Conservation (phyloP, 495 filamentous ascomycete species). For the Aspergillus bridgeri region DNA sequence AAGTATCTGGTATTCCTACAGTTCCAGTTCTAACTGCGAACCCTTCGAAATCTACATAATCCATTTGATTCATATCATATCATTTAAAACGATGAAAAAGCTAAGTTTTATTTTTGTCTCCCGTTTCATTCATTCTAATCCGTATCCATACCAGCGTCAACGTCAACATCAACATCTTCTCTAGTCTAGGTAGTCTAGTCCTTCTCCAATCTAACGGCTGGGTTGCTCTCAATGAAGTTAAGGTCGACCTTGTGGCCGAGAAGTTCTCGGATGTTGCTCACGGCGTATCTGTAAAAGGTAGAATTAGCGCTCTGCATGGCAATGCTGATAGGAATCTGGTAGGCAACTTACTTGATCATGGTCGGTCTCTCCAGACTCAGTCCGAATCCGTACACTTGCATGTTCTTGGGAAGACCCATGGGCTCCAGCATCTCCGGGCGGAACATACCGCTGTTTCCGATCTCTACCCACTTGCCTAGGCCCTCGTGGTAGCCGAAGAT, state of each 20-base stretch:
- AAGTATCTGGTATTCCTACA: too few relatives aligned
- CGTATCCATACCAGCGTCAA: slow-evolving; percentile 1
- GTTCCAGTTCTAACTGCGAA: too few relatives aligned
- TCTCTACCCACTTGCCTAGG: slow-evolving; percentile 88
- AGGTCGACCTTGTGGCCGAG: slow-evolving; percentile 83
- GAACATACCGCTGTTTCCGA: slow-evolving; percentile 98
- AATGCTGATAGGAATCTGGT: background rate
- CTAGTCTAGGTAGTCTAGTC: slow-evolving; percentile 45
- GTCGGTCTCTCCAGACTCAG: slow-evolving; percentile 89
- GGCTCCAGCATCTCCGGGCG: slow-evolving; percentile 90
- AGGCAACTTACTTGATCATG: slow-evolving; percentile 78
- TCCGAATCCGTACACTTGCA: slow-evolving; percentile 89
- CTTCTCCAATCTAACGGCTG: slow-evolving; percentile 78
- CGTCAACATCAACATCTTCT: background rate
- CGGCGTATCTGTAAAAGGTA: slow-evolving; percentile 59
- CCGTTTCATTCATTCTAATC: slow-evolving; percentile 12
- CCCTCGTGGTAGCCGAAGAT: slow-evolving; percentile 93
- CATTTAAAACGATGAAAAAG: background rate
- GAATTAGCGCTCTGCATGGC: slow-evolving; percentile 2
- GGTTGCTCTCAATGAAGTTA: slow-evolving; percentile 74
- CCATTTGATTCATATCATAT: background rate
- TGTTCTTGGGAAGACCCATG: slow-evolving; percentile 83
- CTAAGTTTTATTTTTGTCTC: slow-evolving; percentile 10
- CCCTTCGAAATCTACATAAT: too few relatives aligned
- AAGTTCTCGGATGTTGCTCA: slow-evolving; percentile 80